Evolutionary conservation across 805 yeast genomes (phyloP), one percentile per base, ranked within the genome.

Genomic region (Lipomyces yamadae): DNA sequence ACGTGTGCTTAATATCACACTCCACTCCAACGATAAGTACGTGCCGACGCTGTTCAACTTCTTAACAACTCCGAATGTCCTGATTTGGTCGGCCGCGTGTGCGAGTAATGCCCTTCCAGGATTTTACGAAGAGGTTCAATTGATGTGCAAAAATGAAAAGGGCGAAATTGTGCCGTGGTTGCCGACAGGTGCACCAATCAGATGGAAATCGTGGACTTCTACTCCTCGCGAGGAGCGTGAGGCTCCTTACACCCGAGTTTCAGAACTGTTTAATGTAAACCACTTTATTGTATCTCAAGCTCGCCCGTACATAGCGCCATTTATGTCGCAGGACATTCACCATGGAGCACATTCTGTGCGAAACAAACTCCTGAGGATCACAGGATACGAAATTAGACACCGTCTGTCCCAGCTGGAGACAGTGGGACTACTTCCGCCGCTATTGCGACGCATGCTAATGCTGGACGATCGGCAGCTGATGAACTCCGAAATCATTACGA

Each of bases 231-330:
- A 64, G 18, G 71, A 68, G 55, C 66, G 71, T 72, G 82, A 84
- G 53, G 86, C 89, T 10, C 97, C 98, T 0, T 94, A 94, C 75
- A 90, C 95, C 0, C 81, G 97, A 63, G 82, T 94, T 58, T 89
- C 97, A 0, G 98, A 95, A 76, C 82, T 94, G 66, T 95, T 94
- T 81, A 95, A 95, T 73, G 98, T 95, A 32, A 95, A 95, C 77
- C 96, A 93, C 77, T 94, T 92, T 74, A 83, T 95, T 37, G 93
- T 93, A 1, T 91, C 97, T 29, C 81, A 94, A 70, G 97, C 98
- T 7, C 83, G 98, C 69, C 98, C 98, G 0, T 95, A 94, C 74
- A 80, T 94, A 72, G 97, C 97, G 0, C 98, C 98, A 0, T 80
- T 94, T 64, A 84, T 95, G 55, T 87, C 90, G 48, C 89, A 90